Evolutionary conservation across 352 stramenopile species (phyloP).

Genomic region (Phytophthora sp.): DNA sequence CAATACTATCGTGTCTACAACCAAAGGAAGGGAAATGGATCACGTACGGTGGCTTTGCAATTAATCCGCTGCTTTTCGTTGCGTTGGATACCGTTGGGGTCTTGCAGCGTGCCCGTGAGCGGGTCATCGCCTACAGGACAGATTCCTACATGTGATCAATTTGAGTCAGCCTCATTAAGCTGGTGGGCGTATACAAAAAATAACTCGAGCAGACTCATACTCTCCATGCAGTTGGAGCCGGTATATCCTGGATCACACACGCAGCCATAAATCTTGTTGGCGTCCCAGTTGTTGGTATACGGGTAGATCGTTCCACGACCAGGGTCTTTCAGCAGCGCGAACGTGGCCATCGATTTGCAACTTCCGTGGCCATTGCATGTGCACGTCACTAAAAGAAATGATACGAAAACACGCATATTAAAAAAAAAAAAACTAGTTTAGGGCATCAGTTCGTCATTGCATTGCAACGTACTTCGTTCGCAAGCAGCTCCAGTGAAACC

Average conservation of each 20-base stretch:
- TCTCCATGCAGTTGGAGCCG: slow-evolving; percentile 72
- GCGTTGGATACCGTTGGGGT: slow-evolving; percentile 66
- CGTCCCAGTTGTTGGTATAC: slow-evolving; percentile 86
- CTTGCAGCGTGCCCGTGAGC: slow-evolving; percentile 73
- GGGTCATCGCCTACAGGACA: slow-evolving; percentile 90
- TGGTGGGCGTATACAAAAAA: too few relatives aligned
- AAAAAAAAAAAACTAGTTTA: too few relatives aligned
- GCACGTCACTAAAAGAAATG: slow-evolving; percentile 54
- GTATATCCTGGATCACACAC: slow-evolving; percentile 84
- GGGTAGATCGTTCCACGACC: slow-evolving; percentile 49
- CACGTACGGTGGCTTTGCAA: slow-evolving; percentile 73
- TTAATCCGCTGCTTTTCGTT: slow-evolving; percentile 74
- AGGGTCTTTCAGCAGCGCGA: slow-evolving; percentile 64
- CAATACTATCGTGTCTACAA: too few relatives aligned
- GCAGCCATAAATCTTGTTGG: slow-evolving; percentile 84
- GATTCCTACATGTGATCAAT: slow-evolving; percentile 41
- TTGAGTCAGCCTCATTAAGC: too few relatives aligned
- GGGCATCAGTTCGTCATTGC: too few relatives aligned
- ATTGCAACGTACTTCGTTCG: slow-evolving; percentile 59
- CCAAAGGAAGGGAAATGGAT: too few relatives aligned
- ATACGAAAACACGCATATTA: background rate
- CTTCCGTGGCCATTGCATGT: slow-evolving; percentile 78
- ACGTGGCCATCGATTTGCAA: slow-evolving; percentile 80
- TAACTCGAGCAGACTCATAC: slow-evolving; percentile 41
- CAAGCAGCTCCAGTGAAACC: slow-evolving; percentile 85